Evolutionary conservation across 169 alveolate species (phyloP).

Genomic region (Plasmodium coatneyi): DNA sequence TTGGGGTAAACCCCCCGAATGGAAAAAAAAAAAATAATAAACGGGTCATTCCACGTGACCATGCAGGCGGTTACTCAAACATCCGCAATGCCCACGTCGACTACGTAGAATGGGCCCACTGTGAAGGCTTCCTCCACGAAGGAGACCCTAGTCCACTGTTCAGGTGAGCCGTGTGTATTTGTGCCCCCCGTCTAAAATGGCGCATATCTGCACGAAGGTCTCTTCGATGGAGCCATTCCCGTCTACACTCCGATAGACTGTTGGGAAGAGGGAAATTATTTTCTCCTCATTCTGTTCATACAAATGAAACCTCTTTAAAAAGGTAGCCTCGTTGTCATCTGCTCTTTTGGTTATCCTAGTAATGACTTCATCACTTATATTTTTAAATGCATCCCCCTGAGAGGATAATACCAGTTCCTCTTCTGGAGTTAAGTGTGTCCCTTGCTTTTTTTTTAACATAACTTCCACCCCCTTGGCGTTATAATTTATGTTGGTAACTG

Average conservation of each 20-base stretch:
- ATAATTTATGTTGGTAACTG: slow-evolving; percentile 35
- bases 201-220: slow-evolving; percentile 23
- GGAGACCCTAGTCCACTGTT: not conserved
- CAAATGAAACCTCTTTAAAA: slow-evolving; percentile 36
- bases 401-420: not conserved
- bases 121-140: not conserved
- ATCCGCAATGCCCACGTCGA: not conserved
- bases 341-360: slow-evolving; percentile 15
- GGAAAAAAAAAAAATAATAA: not conserved
- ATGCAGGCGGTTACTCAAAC: not conserved
- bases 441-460: slow-evolving; percentile 17
- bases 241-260: slow-evolving; percentile 13
- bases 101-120: not conserved
- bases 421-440: not conserved
- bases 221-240: slow-evolving; percentile 23
- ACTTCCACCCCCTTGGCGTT: slow-evolving; percentile 5
- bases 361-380: slow-evolving; percentile 21
- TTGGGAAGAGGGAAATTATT: slow-evolving; percentile 1
- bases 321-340: slow-evolving; percentile 26
- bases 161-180: no score
- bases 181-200: not conserved
- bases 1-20: not conserved
- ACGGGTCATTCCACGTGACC: not conserved
- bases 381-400: slow-evolving; percentile 16
- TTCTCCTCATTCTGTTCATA: slow-evolving; percentile 11